These are phyloP conservation scores for Coemansia furcata DNA, from an alignment of 192 early-diverging fungal species.

Conservation along the genomic window DNA sequence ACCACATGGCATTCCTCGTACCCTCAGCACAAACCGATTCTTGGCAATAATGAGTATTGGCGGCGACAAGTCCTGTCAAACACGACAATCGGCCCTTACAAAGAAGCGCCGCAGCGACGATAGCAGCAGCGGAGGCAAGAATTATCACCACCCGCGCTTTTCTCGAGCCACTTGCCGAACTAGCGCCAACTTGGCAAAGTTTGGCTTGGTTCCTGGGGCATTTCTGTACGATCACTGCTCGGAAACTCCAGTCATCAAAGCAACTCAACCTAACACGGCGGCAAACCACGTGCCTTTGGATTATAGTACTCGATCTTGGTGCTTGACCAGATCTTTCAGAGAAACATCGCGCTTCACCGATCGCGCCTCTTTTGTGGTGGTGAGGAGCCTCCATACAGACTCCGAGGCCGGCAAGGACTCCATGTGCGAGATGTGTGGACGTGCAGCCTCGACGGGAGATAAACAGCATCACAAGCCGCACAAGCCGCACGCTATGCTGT, in stretches of 20 bases:
- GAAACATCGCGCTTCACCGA: neutral
- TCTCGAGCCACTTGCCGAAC: neutral
- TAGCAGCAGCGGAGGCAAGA: neutral
- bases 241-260: neutral
- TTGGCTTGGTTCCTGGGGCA: conserved; percentile 20
- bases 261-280: neutral
- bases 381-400: neutral
- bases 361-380: neutral
- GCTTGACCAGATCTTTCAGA: neutral
- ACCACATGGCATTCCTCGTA: no score
- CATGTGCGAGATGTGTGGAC: neutral
- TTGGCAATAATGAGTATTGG: neutral
- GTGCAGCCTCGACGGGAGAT: neutral
- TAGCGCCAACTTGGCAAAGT: conserved; percentile 15
- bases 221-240: conserved; percentile 19
- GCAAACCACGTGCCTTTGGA: neutral
- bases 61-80: neutral
- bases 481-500: neutral
- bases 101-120: neutral
- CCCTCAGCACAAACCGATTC: neutral
- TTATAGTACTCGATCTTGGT: neutral
- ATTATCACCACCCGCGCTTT: neutral
- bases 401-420: neutral
- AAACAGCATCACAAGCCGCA: neutral
- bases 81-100: neutral